Base-by-base conservation (phyloP, 805 yeast genomes). In the Myxozyma geophila region DNA sequence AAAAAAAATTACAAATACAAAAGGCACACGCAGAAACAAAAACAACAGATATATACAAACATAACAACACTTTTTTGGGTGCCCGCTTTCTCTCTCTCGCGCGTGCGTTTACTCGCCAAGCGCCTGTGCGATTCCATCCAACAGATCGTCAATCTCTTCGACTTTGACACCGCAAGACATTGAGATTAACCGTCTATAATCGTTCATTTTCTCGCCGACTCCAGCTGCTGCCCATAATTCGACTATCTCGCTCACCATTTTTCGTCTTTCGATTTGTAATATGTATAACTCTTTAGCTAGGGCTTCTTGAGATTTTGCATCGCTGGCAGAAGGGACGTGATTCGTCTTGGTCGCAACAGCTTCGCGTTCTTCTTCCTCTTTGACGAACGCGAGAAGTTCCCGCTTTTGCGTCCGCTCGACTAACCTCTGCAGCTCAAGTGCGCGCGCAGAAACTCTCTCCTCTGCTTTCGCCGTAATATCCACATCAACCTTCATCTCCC, bases 171-270 rank as follows among this genome's bases (percentile, higher is more conserved):
- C 96, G 73, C 96, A 89, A 54, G 90, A 84, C 53, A 86, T 78
- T 28, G 93, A 84, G 49, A 95, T 87, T 65, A 93, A 80, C 71
- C 86, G 85, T 67, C 96, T 82, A 78, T 93, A 88, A 73, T 90
- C 91, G 71, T 85, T 83, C 84, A 90, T 87, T 74, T 86, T 88
- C 37, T 78, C 79, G 13, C 82, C 79, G 54, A 74, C 81, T 21
- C 80, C 80, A 0, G 82, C 78, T 46, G 81, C 75, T 35, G 83
- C 81, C 70, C 78, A 78, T 49, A 79, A 71, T 59, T 81, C 79
- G 8, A 87, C 82, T 15, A 90, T 82, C 57, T 81, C 79, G 59
- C 80, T 78, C 28, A 81, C 77, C 54, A 78, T 72, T 49, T 72
- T 70, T 54, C 77, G 71, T 43, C 86, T 77, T 23, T 74, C 76